Conservation (phyloP, 805 yeast genomes). For the Komagataella phaffii region DNA sequence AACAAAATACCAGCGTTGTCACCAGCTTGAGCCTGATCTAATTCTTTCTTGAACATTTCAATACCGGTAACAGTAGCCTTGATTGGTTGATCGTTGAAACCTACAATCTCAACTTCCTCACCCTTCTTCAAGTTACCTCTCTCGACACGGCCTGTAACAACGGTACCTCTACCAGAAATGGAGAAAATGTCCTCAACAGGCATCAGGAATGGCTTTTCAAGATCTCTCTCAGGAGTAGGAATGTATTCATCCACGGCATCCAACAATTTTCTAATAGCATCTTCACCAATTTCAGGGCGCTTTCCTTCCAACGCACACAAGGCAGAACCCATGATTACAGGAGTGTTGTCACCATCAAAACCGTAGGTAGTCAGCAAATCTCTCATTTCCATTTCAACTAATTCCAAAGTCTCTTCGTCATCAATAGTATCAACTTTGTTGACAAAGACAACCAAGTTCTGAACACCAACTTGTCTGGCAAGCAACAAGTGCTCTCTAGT, state of each 20-base stretch:
- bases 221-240: constrained; percentile 94
- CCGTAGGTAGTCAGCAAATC: constrained; percentile 85
- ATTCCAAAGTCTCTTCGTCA: constrained; percentile 98
- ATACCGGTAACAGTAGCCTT: constrained; percentile 96
- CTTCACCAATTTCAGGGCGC: constrained; percentile 82
- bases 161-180: constrained; percentile 99
- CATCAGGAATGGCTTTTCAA: constrained; percentile 92
- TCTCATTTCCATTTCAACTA: constrained; percentile 99
- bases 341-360: constrained; percentile 96
- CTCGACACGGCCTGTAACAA: constrained; percentile 97
- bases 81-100: constrained; percentile 72
- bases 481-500: constrained; percentile 96
- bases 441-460: constrained; percentile 91
- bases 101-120: constrained; percentile 96
- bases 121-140: constrained; percentile 97
- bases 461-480: constrained; percentile 99
- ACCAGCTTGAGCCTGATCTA: constrained; percentile 97
- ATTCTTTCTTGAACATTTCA: constrained; percentile 98
- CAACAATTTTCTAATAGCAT: constrained; percentile 72
- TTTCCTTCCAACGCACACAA: constrained; percentile 86
- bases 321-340: constrained; percentile 98
- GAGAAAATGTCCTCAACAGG: constrained; percentile 97
- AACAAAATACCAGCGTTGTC: constrained; percentile 96
- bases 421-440: constrained; percentile 97
- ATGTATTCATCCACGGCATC: constrained; percentile 88